Percentiles rank a stretch among this genome's conserved stretches.
phyloP scores from a whole-genome alignment of 2,329 filamentous ascomycete genomes.

The Botrytis tulipae region DNA sequence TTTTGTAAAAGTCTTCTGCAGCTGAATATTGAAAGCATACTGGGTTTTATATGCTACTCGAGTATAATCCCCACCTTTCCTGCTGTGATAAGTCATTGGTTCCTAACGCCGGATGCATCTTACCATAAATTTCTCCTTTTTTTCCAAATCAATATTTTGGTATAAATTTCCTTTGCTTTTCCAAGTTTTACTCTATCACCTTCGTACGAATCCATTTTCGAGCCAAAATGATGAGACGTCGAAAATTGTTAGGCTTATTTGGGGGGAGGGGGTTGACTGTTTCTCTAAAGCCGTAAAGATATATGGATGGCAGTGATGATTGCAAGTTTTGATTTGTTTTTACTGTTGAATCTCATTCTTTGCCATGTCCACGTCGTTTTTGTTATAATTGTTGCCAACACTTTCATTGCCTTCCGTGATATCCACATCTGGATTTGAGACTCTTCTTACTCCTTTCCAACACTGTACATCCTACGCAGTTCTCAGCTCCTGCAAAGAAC shows the following conservation, averaged over 20 bases:
- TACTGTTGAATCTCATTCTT: fast-evolving
- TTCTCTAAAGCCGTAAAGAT: not conserved
- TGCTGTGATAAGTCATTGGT: too few species aligned
- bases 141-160: not conserved
- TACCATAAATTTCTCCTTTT: not conserved
- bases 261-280: not conserved
- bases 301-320: not conserved
- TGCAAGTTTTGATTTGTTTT: not conserved
- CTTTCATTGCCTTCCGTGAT: fast-evolving
- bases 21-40: not conserved
- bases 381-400: too few species aligned
- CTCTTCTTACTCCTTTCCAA: not conserved
- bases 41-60: not conserved
- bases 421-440: not conserved
- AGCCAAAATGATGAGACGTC: not conserved
- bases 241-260: not conserved
- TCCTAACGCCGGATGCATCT: too few species aligned
- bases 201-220: too few species aligned
- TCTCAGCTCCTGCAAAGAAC: not conserved
- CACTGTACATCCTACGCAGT: too few species aligned
- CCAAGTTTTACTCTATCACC: not conserved
- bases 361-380: too few species aligned
- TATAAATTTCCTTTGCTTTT: not conserved
- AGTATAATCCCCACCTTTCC: not conserved
- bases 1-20: not conserved